A percentile compares a stretch with the other conserved stretches of the same genome.
phyloP scores from a whole-genome alignment of 2,329 filamentous ascomycete genomes.

The Leptodontidium sp. region DNA sequence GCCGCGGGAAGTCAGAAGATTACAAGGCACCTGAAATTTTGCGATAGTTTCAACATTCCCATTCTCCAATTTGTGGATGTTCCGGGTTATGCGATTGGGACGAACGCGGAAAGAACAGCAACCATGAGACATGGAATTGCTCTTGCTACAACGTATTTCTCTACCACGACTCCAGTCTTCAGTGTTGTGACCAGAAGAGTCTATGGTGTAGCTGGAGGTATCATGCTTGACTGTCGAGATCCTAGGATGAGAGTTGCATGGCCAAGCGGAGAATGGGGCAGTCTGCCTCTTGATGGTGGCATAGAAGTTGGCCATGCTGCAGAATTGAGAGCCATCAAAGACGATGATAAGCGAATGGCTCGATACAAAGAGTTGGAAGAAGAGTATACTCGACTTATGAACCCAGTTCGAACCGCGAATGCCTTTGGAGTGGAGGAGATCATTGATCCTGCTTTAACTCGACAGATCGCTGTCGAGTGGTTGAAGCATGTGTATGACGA shows the following conservation, averaged over 20 bases:
- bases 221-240: slow-evolving; percentile 70
- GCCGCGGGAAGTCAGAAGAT: slow-evolving; percentile 68
- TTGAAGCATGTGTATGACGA: slow-evolving; percentile 57
- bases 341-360: slow-evolving; percentile 57
- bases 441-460: slow-evolving; percentile 67
- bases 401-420: slow-evolving; percentile 70
- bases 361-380: slow-evolving; percentile 64
- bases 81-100: slow-evolving; percentile 70
- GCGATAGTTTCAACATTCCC: slow-evolving; percentile 71
- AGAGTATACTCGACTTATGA: slow-evolving; percentile 69
- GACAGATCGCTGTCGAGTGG: slow-evolving; percentile 64
- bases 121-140: slow-evolving; percentile 72
- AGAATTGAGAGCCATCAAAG: slow-evolving; percentile 64
- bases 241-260: slow-evolving; percentile 68
- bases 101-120: slow-evolving; percentile 66
- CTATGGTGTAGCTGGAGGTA: slow-evolving; percentile 69
- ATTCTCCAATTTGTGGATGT: slow-evolving; percentile 70
- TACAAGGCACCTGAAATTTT: slow-evolving; percentile 66
- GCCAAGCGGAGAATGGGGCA: slow-evolving; percentile 70
- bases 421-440: slow-evolving; percentile 71
- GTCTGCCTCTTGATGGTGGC: slow-evolving; percentile 67
- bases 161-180: slow-evolving; percentile 69
- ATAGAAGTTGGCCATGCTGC: slow-evolving; percentile 70
- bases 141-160: slow-evolving; percentile 67
- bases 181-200: slow-evolving; percentile 67